A percentile compares a stretch with the other conserved stretches of the same genome.
These are phyloP conservation scores for Diplogelasinospora grovesii DNA, from an alignment of 495 filamentous ascomycete genomes.

Conservation along the genomic window DNA sequence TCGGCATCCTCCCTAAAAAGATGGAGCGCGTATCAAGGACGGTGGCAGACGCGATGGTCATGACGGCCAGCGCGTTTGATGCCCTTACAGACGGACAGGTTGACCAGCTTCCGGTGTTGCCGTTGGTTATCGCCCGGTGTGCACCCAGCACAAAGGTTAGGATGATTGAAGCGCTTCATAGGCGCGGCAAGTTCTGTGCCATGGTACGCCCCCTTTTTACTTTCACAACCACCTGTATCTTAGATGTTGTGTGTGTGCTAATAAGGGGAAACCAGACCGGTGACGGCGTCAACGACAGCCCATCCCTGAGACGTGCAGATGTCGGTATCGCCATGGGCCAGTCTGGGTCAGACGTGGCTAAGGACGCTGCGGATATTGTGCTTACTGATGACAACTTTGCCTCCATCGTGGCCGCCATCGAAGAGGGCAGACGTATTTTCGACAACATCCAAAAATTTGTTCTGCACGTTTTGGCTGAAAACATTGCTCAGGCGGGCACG, in stretches of 20 bases:
- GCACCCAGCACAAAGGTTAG: conserved; percentile 59
- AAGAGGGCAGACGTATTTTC: conserved; percentile 69
- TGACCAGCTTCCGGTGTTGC: conserved; percentile 50
- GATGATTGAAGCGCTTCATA: conserved; percentile 63
- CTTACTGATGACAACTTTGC: conserved; percentile 85
- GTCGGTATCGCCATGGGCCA: conserved; percentile 84
- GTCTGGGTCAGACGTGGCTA: conserved; percentile 80
- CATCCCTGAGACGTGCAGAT: conserved; percentile 67
- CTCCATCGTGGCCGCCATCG: conserved; percentile 64
- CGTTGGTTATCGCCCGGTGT: conserved; percentile 60
- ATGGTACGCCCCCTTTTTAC: conserved; percentile 42
- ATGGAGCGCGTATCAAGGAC: conserved; percentile 48
- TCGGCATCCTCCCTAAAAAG: conserved; percentile 59
- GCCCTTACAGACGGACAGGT: conserved; percentile 50
- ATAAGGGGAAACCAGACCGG: conserved; percentile 51
- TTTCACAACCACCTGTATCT: not conserved
- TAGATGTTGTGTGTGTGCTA: not conserved
- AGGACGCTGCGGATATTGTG: conserved; percentile 78
- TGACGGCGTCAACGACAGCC: conserved; percentile 82
- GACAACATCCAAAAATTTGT: conserved; percentile 82
- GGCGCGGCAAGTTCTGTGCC: conserved; percentile 49
- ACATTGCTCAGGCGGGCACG: conserved; percentile 67
- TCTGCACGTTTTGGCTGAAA: conserved; percentile 64
- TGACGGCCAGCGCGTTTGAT: conserved; percentile 60
- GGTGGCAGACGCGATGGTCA: conserved; percentile 49